These are phyloP conservation scores for Pisolithus tinctorius DNA, from an alignment of 768 basidiomycete genomes.

Conservation along the genomic window DNA sequence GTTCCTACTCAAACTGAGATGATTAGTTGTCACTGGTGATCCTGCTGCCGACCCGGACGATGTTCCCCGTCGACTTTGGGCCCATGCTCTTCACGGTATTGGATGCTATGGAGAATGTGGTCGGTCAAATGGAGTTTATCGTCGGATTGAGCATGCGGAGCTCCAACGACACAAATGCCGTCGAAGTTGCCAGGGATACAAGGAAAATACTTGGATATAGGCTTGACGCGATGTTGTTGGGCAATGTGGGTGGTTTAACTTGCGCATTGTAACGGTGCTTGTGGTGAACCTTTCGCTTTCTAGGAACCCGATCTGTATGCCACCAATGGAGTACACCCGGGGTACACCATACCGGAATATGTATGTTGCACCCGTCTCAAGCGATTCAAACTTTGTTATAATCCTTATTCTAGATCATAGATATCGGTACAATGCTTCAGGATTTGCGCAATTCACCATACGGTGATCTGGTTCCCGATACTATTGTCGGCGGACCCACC, in stretches of 20 bases:
- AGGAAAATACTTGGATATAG: conserved; percentile 22
- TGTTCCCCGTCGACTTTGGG: conserved; percentile 29
- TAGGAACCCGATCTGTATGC: conserved; percentile 32
- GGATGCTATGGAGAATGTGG: conserved; percentile 29
- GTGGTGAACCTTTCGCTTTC: neutral
- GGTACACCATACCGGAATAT: conserved; percentile 25
- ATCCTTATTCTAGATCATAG: conserved; percentile 18
- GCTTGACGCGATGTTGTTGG: conserved; percentile 28
- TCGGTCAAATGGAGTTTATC: conserved; percentile 30
- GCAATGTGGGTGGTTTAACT: conserved; percentile 21
- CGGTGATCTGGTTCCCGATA: conserved; percentile 9
- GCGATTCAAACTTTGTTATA: neutral
- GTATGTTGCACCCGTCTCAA: conserved; percentile 9
- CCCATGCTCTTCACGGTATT: conserved; percentile 29
- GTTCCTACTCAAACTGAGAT: conserved; percentile 19
- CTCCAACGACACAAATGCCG: conserved; percentile 18
- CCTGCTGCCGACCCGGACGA: conserved; percentile 32
- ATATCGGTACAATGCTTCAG: conserved; percentile 19
- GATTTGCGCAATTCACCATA: conserved; percentile 19
- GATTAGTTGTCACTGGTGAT: conserved; percentile 25
- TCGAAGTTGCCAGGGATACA: conserved; percentile 20
- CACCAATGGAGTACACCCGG: conserved; percentile 23
- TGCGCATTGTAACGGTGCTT: neutral
- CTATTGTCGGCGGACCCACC: conserved; percentile 26
- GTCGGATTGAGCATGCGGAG: conserved; percentile 29